A percentile compares a stretch with the other conserved stretches of the same genome.
Conservation (phyloP, 176 grass and related monocot genomes). For the Secale cereale region DNA sequence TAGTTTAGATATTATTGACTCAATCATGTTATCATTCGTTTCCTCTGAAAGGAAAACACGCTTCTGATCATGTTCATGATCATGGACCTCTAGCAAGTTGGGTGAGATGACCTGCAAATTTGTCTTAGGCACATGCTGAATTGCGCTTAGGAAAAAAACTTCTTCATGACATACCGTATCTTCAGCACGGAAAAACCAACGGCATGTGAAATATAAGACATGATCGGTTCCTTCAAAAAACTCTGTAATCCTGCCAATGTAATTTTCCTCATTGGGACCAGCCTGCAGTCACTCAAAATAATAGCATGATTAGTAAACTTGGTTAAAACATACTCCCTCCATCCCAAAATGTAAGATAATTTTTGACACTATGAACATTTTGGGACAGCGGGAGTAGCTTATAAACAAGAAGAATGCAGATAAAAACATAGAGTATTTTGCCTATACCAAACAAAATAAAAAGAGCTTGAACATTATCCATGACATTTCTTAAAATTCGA, state of each 20-base stretch:
- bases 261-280: constrained; percentile 41
- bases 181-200: constrained; percentile 59
- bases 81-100: constrained; percentile 22
- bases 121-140: not conserved
- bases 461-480: not conserved
- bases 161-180: constrained; percentile 40
- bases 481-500: not conserved
- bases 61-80: not conserved
- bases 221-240: constrained; percentile 49
- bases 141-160: not conserved
- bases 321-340: not conserved
- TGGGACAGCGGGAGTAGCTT: not conserved
- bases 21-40: not conserved
- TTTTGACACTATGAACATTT: too few relatives aligned
- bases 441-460: not conserved
- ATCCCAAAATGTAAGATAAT: too few relatives aligned
- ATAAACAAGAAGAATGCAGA: not conserved
- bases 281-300: constrained; percentile 36
- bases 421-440: not conserved
- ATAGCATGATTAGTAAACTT: not conserved
- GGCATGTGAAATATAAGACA: constrained; percentile 48
- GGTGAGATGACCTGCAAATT: constrained; percentile 19
- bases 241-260: constrained; percentile 66
- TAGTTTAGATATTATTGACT: not conserved
- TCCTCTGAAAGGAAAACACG: constrained; percentile 7